These are phyloP conservation scores for Homolaphlyctis polyrhiza DNA, from an alignment of 371 early-diverging fungal genomes.

Conservation along the genomic window DNA sequence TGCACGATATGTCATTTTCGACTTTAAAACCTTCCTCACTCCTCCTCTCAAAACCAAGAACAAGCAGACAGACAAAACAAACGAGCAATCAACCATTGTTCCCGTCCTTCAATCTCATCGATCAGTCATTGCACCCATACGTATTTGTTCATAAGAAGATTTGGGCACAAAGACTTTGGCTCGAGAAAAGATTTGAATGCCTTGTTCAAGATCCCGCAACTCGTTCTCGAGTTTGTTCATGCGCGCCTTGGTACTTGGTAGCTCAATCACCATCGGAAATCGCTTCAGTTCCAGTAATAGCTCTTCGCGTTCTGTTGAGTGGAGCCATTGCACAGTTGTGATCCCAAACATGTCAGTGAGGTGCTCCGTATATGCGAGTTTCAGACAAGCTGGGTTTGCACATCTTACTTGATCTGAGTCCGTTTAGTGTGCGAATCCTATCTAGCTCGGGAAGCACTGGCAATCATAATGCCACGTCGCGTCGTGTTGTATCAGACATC, in stretches of 20 bases:
- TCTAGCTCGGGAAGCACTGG: conserved; percentile 10
- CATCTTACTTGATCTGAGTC: not conserved
- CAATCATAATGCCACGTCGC: conserved; percentile 20
- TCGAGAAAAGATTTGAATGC: conserved; percentile 30
- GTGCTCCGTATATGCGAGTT: not conserved
- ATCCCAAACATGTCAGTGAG: not conserved
- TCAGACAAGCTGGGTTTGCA: not conserved
- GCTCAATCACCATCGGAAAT: conserved; percentile 37
- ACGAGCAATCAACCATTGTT: no score
- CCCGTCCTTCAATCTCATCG: no score
- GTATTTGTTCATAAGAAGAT: not conserved
- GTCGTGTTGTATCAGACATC: conserved; percentile 23
- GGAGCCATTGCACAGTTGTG: no score
- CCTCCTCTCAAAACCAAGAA: no score
- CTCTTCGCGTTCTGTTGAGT: conserved; percentile 1
- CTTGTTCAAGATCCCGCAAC: conserved; percentile 32
- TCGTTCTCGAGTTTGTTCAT: conserved; percentile 27
- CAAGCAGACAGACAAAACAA: no score
- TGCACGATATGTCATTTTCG: no score
- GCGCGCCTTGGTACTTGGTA: conserved; percentile 23
- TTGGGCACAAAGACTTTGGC: conserved; percentile 27
- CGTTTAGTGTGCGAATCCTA: conserved; percentile 12
- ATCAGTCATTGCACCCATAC: not conserved
- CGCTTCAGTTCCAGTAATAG: conserved; percentile 23
- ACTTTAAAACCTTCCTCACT: no score